Evolutionary conservation across 1,284 basidiomycete genomes (phyloP).

Genomic region (Anthracocystis setariae): DNA sequence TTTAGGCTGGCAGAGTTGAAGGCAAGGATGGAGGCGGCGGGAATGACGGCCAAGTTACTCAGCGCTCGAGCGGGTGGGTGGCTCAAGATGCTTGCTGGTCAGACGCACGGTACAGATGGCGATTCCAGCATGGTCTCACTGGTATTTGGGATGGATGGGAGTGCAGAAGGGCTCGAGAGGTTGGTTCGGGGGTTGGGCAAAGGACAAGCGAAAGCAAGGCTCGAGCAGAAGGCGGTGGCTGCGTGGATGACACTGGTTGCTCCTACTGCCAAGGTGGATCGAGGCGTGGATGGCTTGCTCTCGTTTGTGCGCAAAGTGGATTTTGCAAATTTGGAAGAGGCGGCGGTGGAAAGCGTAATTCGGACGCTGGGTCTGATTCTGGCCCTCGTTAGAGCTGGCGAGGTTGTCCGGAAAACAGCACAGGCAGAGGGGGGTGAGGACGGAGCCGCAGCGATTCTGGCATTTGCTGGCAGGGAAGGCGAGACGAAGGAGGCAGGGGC

Average conservation of each 20-base stretch:
- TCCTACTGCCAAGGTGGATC: not conserved
- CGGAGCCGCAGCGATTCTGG: not conserved
- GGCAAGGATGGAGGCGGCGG: conserved; percentile 28
- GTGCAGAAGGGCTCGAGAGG: not conserved
- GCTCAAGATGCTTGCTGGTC: conserved; percentile 5
- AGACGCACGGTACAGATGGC: not conserved
- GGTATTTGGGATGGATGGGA: not conserved
- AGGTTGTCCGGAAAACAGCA: not conserved
- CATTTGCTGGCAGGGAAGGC: not conserved
- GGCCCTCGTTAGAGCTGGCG: conserved; percentile 2
- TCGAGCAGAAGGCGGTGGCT: conserved; percentile 28
- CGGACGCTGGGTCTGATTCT: conserved; percentile 11
- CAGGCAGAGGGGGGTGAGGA: not conserved
- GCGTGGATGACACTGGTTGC: conserved; percentile 19
- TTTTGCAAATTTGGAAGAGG: conserved; percentile 4
- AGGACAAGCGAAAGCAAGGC: not conserved
- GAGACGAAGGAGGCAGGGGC: too few relatives aligned
- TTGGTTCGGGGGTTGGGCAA: not conserved
- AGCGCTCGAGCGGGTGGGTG: conserved; percentile 7
- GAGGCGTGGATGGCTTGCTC: conserved; percentile 3
- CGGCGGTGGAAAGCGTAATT: conserved; percentile 5
- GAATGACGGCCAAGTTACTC: conserved; percentile 14
- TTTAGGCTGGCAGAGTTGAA: conserved; percentile 23
- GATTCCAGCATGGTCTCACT: conserved; percentile 4
- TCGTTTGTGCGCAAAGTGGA: conserved; percentile 13